Evolutionary conservation across 225 moss, liverwort and hornwort genomes (phyloP), one percentile per base, ranked within the genome.

Genomic region (Rhytidiadelphus loreus): DNA sequence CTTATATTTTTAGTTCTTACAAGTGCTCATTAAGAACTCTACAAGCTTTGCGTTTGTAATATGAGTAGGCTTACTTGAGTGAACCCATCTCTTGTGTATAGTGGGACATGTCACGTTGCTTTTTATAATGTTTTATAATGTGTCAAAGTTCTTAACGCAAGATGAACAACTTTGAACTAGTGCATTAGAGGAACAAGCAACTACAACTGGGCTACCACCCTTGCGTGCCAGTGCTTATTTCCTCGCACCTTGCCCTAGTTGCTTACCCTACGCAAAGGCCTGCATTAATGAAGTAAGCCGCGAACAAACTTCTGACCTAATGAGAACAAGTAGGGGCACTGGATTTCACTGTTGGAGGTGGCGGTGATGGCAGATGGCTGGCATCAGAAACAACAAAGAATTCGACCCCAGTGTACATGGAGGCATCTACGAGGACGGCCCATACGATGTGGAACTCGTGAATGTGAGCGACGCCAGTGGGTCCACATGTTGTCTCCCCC

Each of bases 401-500:
- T 29, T 80, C 13, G 87, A 91, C 50, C 35, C 84, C 87, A 80
- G 58, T 80, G 41, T 58, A 87, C 91, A 93, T 64, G 94, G 93
- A 87, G 95, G 94, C 79, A 93, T 96, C 69, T 98, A 96, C 85
- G 94, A 91, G 70, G 96, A 95, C 22, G 98, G 98, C 25, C 95
- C 96, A 43, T 88, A 88, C 89, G 87, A 86, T 69, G 95, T 95
- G 78, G 94, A 96, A 44, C 30, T 93, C 43, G 92, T 93, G 90
- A 90, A 30, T 46, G 87, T 98, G 46, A 78, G 77, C 62, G 82
- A 74, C 62, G 85, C 10, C 72, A 91, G 62, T 21, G 77, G 55
- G 21, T 85, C 80, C 28, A 88, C 94, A 65, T 71, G 83, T 48
- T 93, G 93, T 72, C 84, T 91, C 7, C 73, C 90, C 26, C 89